These are phyloP conservation scores for Cryphonectria parasitica DNA, from an alignment of 2,329 filamentous ascomycete species.

Conservation along the genomic window DNA sequence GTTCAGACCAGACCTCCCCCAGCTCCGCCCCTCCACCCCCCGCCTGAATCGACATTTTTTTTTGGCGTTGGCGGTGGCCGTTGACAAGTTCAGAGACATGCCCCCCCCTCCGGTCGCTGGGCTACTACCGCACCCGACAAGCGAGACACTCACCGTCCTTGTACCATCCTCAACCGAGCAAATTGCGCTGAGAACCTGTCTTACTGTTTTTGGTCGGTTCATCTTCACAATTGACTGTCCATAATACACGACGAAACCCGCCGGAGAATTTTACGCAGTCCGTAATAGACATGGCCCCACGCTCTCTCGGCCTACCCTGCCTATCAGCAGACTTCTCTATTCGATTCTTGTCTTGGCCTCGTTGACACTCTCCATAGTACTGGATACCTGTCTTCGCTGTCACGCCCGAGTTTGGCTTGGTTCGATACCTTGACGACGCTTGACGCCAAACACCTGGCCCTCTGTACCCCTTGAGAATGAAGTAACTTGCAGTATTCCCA, in stretches of 20 bases:
- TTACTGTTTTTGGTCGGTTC: slow-evolving; percentile 28
- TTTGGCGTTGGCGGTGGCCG: slow-evolving; percentile 18
- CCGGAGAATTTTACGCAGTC: slow-evolving; percentile 31
- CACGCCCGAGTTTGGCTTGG: slow-evolving; percentile 14
- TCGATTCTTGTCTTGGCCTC: slow-evolving; percentile 24
- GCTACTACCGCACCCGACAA: slow-evolving; percentile 27
- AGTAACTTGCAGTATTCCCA: not conserved
- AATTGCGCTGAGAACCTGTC: slow-evolving; percentile 31
- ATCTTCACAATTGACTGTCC: slow-evolving; percentile 23
- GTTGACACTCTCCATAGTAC: slow-evolving; percentile 17
- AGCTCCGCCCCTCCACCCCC: not conserved
- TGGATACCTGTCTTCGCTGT: slow-evolving; percentile 8
- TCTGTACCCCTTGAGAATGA: slow-evolving; percentile 13
- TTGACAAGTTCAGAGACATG: slow-evolving; percentile 26
- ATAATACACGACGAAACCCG: slow-evolving; percentile 30
- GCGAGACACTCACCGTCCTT: slow-evolving; percentile 30
- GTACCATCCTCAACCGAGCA: slow-evolving; percentile 28
- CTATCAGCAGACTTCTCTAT: slow-evolving; percentile 25
- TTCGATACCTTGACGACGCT: slow-evolving; percentile 5
- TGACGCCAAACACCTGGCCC: slow-evolving; percentile 24
- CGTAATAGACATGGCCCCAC: slow-evolving; percentile 31
- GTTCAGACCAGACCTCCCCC: slow-evolving; percentile 7
- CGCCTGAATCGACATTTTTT: not conserved
- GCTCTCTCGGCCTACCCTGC: slow-evolving; percentile 26
- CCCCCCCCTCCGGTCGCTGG: slow-evolving; percentile 16